Evolutionary conservation across 768 basidiomycete genomes (phyloP).

Genomic region (Lactarius deliciosus): DNA sequence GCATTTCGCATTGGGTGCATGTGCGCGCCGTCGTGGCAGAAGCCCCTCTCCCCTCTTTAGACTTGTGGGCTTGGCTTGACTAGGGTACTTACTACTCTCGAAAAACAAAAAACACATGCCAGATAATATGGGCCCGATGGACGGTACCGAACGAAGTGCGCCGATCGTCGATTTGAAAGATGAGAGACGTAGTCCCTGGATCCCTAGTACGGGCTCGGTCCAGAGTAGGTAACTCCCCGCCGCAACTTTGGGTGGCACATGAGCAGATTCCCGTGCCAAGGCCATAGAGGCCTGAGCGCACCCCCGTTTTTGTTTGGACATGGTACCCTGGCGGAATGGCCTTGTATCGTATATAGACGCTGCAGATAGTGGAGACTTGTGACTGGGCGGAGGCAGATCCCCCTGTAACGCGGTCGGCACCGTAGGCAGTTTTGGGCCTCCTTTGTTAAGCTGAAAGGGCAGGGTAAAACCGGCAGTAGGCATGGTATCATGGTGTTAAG

Average conservation of each 20-base stretch:
- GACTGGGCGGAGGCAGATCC: not conserved
- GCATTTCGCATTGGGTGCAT: not conserved
- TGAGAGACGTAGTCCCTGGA: not conserved
- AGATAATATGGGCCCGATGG: not conserved
- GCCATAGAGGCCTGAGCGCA: not conserved
- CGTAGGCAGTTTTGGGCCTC: not conserved
- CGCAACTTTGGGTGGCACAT: not conserved
- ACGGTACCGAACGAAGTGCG: not conserved
- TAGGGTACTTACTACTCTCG: too few relatives aligned
- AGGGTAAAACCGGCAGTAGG: not conserved
- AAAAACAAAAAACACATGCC: not conserved
- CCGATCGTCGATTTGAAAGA: not conserved
- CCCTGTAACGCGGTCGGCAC: not conserved
- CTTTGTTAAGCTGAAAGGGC: not conserved
- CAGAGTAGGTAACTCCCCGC: not conserved
- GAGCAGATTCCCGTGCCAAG: not conserved
- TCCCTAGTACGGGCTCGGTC: not conserved
- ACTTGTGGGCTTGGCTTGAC: not conserved
- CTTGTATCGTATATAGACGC: not conserved
- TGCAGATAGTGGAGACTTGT: not conserved
- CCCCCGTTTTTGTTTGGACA: constrained; percentile 3
- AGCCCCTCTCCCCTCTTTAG: not conserved
- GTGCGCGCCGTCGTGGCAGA: not conserved
- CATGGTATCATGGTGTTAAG: not conserved
- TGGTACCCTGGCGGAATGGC: not conserved